Percentiles rank a stretch among this genome's conserved stretches.
Evolutionary conservation across 2,329 filamentous ascomycete genomes (phyloP).

Genomic region (Cladosporium sp.): DNA sequence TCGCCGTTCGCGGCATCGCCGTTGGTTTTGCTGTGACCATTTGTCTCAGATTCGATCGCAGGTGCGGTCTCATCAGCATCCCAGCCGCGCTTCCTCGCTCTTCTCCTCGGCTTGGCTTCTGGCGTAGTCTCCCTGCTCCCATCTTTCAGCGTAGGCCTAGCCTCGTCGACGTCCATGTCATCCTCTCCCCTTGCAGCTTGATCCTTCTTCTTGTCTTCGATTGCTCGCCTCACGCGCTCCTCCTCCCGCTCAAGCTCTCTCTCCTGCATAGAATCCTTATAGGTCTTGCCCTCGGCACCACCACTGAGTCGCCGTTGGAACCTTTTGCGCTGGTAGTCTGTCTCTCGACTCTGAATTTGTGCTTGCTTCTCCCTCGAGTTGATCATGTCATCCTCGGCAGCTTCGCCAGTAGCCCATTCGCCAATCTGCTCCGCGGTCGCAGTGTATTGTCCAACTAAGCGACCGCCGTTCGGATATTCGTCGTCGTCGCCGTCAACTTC

Average conservation of each 20-base stretch:
- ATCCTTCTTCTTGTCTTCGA: constrained; percentile 69
- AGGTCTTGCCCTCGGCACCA: constrained; percentile 70
- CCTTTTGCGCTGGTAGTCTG: constrained; percentile 93
- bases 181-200: constrained; percentile 67
- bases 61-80: constrained; percentile 36
- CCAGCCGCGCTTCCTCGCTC: constrained; percentile 52
- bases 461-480: constrained; percentile 58
- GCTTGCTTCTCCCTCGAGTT: constrained; percentile 82
- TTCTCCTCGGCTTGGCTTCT: constrained; percentile 62
- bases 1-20: constrained; percentile 50
- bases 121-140: constrained; percentile 34
- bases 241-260: constrained; percentile 92
- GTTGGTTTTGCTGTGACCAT: constrained; percentile 43
- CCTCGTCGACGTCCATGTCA: constrained; percentile 59
- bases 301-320: constrained; percentile 80
- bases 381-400: constrained; percentile 87
- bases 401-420: constrained; percentile 85
- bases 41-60: constrained; percentile 65
- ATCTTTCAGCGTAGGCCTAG: constrained; percentile 70
- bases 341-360: constrained; percentile 87
- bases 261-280: constrained; percentile 84
- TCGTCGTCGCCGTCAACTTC: constrained; percentile 71
- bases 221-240: constrained; percentile 74
- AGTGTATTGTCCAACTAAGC: constrained; percentile 92
- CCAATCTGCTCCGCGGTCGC: constrained; percentile 88